Evolutionary conservation across 257 asterid species (phyloP).

Genomic region (Osmanthus fragrans): DNA sequence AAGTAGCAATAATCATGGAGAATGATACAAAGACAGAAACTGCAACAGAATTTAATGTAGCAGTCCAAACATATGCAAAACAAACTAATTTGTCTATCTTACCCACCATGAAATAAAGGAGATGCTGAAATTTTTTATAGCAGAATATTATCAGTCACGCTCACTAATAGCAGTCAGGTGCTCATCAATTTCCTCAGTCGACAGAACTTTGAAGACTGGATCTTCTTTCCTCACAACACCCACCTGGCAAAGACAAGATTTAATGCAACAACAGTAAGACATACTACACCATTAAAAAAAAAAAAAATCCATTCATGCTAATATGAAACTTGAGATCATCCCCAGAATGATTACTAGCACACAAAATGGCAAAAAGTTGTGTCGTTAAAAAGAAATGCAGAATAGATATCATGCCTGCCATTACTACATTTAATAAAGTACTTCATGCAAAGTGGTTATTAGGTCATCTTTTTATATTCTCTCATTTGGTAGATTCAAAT

Average conservation of each 20-base stretch:
- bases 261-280: not conserved
- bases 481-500: not conserved
- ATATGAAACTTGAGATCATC: not conserved
- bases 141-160: conserved; percentile 64
- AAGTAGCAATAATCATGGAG: not conserved
- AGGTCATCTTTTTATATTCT: not conserved
- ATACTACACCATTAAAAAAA: not conserved
- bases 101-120: conserved; percentile 18
- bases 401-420: not conserved
- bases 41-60: not conserved
- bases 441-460: not conserved
- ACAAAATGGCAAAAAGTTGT: not conserved
- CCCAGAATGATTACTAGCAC: not conserved
- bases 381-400: not conserved
- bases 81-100: not conserved
- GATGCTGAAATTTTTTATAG: not conserved
- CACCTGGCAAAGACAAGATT: conserved; percentile 49
- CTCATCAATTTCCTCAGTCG: conserved; percentile 94
- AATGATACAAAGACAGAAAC: not conserved
- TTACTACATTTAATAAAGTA: not conserved
- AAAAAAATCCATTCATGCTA: not conserved
- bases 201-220: conserved; percentile 63
- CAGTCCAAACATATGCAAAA: not conserved
- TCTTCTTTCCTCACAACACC: conserved; percentile 88
- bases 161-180: conserved; percentile 96